A percentile compares a stretch with the other conserved stretches of the same genome.
Evolutionary conservation across 768 basidiomycete genomes (phyloP).

Genomic region (Boletus sensibilis): DNA sequence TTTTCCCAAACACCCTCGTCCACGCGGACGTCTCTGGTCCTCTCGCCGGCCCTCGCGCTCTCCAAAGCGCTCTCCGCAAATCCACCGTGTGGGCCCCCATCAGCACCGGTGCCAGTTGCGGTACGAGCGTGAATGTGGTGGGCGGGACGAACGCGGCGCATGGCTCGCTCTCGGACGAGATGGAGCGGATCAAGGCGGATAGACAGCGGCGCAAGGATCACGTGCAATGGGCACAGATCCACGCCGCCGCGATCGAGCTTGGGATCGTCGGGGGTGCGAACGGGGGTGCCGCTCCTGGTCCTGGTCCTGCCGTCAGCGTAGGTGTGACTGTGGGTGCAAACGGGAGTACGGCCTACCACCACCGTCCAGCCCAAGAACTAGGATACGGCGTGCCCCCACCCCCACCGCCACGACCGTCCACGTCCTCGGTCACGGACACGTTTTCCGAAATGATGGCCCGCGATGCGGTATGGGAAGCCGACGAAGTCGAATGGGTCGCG

Average conservation of each 20-base stretch:
- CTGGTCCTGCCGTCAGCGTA: not conserved
- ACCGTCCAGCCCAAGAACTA: conserved; percentile 37
- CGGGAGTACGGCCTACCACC: conserved; percentile 25
- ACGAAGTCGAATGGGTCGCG: conserved; percentile 69
- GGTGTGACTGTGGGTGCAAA: not conserved
- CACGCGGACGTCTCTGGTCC: conserved; percentile 59
- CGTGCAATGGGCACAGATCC: conserved; percentile 66
- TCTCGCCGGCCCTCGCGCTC: conserved; percentile 52
- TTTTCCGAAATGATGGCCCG: conserved; percentile 61
- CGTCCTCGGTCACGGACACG: conserved; percentile 31
- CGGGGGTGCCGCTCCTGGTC: not conserved
- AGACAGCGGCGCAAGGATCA: conserved; percentile 62
- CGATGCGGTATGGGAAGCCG: conserved; percentile 65
- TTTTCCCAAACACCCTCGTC: conserved; percentile 46
- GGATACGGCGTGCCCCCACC: conserved; percentile 36
- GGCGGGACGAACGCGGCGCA: not conserved
- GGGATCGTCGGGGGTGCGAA: conserved; percentile 39
- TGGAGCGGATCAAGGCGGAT: conserved; percentile 61
- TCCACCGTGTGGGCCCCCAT: conserved; percentile 52
- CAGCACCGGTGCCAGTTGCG: not conserved
- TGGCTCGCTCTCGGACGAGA: conserved; percentile 52
- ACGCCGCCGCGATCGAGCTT: conserved; percentile 61
- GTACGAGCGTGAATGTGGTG: not conserved
- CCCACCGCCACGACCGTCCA: not conserved
- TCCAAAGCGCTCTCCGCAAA: conserved; percentile 60